phyloP scores from a whole-genome alignment of 345 rosid genomes.

The Kernera saxatilis region DNA sequence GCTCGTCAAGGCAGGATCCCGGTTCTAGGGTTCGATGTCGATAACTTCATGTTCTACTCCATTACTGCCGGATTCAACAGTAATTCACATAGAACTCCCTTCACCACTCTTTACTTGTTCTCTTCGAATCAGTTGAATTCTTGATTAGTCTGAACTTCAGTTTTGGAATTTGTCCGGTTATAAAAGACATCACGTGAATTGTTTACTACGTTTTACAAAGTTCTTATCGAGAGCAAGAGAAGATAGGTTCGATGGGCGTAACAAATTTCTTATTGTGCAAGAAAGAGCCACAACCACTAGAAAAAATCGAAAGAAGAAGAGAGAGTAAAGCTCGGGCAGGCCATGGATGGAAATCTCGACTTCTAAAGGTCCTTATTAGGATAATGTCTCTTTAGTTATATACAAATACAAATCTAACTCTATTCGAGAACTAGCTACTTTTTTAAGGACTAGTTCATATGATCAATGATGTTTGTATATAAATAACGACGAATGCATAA shows the following conservation, averaged over 20 bases:
- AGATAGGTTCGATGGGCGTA: constrained; percentile 14
- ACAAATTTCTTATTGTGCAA: constrained; percentile 12
- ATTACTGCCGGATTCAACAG: constrained; percentile 36
- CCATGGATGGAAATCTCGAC: constrained; percentile 13
- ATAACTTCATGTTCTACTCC: constrained; percentile 50
- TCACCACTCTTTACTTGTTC: background rate
- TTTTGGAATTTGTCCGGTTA: background rate
- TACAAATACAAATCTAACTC: background rate
- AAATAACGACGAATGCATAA: no score
- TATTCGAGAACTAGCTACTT: background rate
- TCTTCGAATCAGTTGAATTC: background rate
- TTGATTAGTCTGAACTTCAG: background rate
- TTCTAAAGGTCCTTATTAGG: background rate
- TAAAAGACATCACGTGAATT: background rate
- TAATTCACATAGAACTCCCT: constrained; percentile 2
- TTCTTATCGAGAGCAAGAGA: background rate
- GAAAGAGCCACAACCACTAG: background rate
- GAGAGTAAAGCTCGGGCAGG: background rate
- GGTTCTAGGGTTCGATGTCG: constrained; percentile 49
- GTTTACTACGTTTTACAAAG: background rate
- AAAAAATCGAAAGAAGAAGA: background rate
- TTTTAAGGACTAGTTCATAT: background rate
- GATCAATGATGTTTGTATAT: background rate
- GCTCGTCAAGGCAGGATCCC: constrained; percentile 87
- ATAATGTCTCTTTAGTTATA: background rate